Conservation (phyloP, 2,329 filamentous ascomycete genomes). For the Talaromyces sp. region DNA sequence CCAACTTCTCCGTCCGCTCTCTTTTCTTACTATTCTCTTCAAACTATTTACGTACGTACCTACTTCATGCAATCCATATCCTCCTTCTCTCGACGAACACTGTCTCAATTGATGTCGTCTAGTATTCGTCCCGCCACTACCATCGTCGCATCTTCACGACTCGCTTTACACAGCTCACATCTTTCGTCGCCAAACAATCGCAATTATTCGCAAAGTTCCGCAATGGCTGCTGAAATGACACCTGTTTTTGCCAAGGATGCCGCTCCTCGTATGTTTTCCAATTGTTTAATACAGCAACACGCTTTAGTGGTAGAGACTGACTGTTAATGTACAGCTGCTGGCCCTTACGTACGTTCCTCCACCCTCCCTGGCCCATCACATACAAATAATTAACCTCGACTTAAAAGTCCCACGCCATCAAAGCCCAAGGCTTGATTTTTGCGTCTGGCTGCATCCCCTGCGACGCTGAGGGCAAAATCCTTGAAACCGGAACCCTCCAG, state of each 20-base stretch:
- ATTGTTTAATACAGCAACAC: not conserved
- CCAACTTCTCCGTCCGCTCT: not conserved
- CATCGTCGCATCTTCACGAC: not conserved
- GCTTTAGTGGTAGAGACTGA: not conserved
- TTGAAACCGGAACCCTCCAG: constrained; percentile 62
- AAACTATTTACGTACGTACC: not conserved
- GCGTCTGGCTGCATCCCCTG: constrained; percentile 75
- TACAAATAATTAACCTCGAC: not conserved
- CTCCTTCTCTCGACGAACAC: not conserved
- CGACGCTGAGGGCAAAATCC: constrained; percentile 53
- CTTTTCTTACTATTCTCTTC: not conserved
- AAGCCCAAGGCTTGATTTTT: constrained; percentile 65
- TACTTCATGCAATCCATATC: not conserved
- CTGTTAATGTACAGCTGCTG: constrained; percentile 30
- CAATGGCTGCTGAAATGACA: constrained; percentile 38
- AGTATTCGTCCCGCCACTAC: not conserved
- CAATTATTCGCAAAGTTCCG: constrained; percentile 13
- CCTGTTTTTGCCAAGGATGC: constrained; percentile 42
- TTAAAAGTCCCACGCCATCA: constrained; percentile 56
- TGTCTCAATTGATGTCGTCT: constrained; percentile 10
- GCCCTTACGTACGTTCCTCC: constrained; percentile 40
- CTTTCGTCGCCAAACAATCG: not conserved
- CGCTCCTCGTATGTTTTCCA: constrained; percentile 42
- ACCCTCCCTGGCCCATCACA: not conserved
- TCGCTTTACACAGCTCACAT: constrained; percentile 6